Percentiles rank a stretch among this genome's conserved stretches.
These are phyloP conservation scores for Funneliformis caledonium DNA, from an alignment of 371 early-diverging fungal species.

Conservation along the genomic window DNA sequence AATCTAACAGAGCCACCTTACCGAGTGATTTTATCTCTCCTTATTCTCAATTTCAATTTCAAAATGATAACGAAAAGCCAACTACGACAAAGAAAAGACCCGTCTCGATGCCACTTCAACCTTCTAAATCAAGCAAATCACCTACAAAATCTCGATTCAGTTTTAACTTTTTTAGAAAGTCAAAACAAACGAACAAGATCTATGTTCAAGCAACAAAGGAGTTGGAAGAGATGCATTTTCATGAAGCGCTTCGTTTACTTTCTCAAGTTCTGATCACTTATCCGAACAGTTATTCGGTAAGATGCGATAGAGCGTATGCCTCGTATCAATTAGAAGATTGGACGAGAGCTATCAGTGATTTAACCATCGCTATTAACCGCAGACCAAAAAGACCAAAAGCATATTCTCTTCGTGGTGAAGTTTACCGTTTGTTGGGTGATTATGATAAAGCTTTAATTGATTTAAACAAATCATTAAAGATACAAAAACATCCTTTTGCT, in stretches of 20 bases:
- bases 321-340: conserved; percentile 5
- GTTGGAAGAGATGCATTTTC: neutral
- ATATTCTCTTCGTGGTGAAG: conserved; percentile 17
- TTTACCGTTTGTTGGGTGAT: conserved; percentile 5
- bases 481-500: conserved; percentile 22
- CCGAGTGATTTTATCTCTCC: no score
- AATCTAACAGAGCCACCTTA: no score
- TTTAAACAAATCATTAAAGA: conserved; percentile 22
- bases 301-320: conserved; percentile 33
- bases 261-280: neutral
- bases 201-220: conserved; percentile 8
- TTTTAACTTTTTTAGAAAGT: neutral
- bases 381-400: conserved; percentile 26
- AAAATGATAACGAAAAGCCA: no score
- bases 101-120: neutral
- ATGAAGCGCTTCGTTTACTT: conserved; percentile 28
- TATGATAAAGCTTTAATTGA: conserved; percentile 14
- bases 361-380: neutral
- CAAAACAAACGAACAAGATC: conserved; percentile 1
- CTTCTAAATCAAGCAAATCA: neutral
- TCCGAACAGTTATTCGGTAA: conserved; percentile 33
- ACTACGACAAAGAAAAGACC: neutral
- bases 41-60: no score
- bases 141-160: neutral
- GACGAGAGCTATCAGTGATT: conserved; percentile 20